phyloP scores from a whole-genome alignment of 768 basidiomycete genomes.

The Pleurotus pulmonarius region DNA sequence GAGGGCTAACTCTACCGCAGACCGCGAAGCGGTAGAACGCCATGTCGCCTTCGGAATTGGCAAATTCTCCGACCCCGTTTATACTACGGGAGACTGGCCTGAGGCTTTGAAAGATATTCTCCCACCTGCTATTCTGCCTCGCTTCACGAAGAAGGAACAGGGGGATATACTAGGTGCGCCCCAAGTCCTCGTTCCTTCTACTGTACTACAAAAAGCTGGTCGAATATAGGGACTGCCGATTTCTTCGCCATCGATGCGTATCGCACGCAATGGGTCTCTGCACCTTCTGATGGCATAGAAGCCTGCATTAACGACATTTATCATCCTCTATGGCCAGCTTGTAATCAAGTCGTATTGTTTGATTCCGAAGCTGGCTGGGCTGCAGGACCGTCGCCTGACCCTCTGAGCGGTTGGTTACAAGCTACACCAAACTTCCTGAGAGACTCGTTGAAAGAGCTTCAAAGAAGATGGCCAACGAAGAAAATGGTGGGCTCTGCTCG shows the following conservation, averaged over 20 bases:
- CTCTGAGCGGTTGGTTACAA: conserved; percentile 38
- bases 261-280: conserved; percentile 34
- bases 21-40: conserved; percentile 40
- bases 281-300: conserved; percentile 39
- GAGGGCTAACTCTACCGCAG: conserved; percentile 40
- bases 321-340: conserved; percentile 50
- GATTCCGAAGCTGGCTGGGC: conserved; percentile 46
- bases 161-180: conserved; percentile 34
- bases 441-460: conserved; percentile 27
- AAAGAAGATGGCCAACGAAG: conserved; percentile 38
- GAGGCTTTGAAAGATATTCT: conserved; percentile 44
- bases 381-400: conserved; percentile 40
- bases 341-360: conserved; percentile 34
- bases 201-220: no score
- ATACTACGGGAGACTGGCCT: conserved; percentile 51
- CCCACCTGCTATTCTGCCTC: conserved; percentile 41
- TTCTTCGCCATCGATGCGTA: conserved; percentile 53
- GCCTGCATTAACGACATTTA: conserved; percentile 38
- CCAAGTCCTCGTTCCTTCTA: background rate
- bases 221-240: conserved; percentile 38
- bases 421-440: conserved; percentile 39
- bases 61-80: conserved; percentile 45
- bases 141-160: conserved; percentile 43
- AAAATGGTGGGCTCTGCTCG: conserved; percentile 32
- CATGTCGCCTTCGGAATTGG: conserved; percentile 50